A percentile compares a stretch with the other conserved stretches of the same genome.
These are phyloP conservation scores for Thermoascus crustaceus DNA, from an alignment of 2,329 filamentous ascomycete species.

Conservation along the genomic window DNA sequence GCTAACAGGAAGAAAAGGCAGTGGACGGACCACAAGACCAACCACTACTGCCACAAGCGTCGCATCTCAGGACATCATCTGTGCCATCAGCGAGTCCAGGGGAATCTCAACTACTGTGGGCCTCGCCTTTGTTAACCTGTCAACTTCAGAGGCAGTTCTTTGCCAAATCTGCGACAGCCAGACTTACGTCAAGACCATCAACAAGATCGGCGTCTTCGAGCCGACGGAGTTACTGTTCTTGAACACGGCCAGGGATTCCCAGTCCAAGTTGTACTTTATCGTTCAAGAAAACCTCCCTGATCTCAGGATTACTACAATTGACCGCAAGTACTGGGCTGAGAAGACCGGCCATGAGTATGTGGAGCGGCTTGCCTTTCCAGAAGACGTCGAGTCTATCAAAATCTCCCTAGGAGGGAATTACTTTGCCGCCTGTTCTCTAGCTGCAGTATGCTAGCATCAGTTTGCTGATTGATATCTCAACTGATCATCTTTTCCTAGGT, in stretches of 20 bases:
- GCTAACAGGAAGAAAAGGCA: slow-evolving; percentile 24
- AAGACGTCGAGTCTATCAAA: slow-evolving; percentile 74
- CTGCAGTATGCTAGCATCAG: slow-evolving; percentile 56
- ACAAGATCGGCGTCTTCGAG: slow-evolving; percentile 74
- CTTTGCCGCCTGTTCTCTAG: slow-evolving; percentile 75
- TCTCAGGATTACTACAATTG: slow-evolving; percentile 55
- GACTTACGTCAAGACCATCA: slow-evolving; percentile 78
- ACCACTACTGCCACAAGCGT: slow-evolving; percentile 51
- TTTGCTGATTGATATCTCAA: neutral
- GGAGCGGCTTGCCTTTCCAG: slow-evolving; percentile 65
- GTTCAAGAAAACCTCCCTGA: slow-evolving; percentile 63
- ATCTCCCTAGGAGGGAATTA: slow-evolving; percentile 74
- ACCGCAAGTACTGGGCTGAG: slow-evolving; percentile 80
- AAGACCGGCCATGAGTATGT: slow-evolving; percentile 68
- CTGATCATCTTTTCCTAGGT: slow-evolving; percentile 46
- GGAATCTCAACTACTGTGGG: slow-evolving; percentile 78
- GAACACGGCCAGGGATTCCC: slow-evolving; percentile 59
- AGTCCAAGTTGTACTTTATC: slow-evolving; percentile 66
- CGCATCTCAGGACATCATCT: slow-evolving; percentile 66
- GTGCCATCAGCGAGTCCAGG: slow-evolving; percentile 80
- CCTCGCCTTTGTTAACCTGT: slow-evolving; percentile 77
- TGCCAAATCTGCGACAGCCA: slow-evolving; percentile 91
- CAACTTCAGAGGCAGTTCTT: slow-evolving; percentile 73
- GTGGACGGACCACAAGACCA: slow-evolving; percentile 41
- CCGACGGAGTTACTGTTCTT: slow-evolving; percentile 75